phyloP scores from a whole-genome alignment of 2,329 filamentous ascomycete genomes.

The Paecilomyces variotii region DNA sequence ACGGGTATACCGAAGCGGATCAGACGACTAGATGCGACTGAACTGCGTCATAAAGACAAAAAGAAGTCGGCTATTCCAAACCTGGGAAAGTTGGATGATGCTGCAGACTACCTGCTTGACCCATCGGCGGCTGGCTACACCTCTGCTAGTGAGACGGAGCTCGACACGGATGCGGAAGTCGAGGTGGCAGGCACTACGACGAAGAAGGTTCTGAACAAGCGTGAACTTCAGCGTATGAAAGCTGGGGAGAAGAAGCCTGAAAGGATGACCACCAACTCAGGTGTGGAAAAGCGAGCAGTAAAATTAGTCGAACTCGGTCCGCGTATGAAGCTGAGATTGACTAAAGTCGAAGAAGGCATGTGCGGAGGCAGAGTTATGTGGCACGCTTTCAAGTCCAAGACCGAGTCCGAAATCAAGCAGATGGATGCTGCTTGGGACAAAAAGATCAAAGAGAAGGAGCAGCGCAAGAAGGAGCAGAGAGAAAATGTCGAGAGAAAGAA shows the following conservation, averaged over 20 bases:
- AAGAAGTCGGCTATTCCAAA: slow-evolving; percentile 72
- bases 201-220: slow-evolving; percentile 47
- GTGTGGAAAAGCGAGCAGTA: slow-evolving; percentile 76
- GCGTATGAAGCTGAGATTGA: slow-evolving; percentile 77
- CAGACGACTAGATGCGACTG: slow-evolving; percentile 73
- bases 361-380: slow-evolving; percentile 90
- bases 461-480: slow-evolving; percentile 70
- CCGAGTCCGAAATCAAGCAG: slow-evolving; percentile 64
- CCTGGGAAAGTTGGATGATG: slow-evolving; percentile 81
- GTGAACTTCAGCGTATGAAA: slow-evolving; percentile 42
- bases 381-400: slow-evolving; percentile 92
- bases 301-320: slow-evolving; percentile 90
- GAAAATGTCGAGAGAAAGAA: slow-evolving; percentile 86
- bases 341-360: slow-evolving; percentile 92
- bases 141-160: slow-evolving; percentile 84
- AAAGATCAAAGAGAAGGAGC: slow-evolving; percentile 71
- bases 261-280: slow-evolving; percentile 34
- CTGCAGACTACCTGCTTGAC: slow-evolving; percentile 89
- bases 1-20: slow-evolving; percentile 79
- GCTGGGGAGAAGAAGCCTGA: slow-evolving; percentile 37
- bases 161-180: slow-evolving; percentile 91
- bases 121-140: slow-evolving; percentile 74
- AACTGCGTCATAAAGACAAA: slow-evolving; percentile 61
- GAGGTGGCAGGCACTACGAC: slow-evolving; percentile 59
- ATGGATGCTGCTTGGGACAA: slow-evolving; percentile 78